Evolutionary conservation across 768 basidiomycete species (phyloP), one percentile per base, ranked within the genome.

Genomic region (Amanita inopinata): DNA sequence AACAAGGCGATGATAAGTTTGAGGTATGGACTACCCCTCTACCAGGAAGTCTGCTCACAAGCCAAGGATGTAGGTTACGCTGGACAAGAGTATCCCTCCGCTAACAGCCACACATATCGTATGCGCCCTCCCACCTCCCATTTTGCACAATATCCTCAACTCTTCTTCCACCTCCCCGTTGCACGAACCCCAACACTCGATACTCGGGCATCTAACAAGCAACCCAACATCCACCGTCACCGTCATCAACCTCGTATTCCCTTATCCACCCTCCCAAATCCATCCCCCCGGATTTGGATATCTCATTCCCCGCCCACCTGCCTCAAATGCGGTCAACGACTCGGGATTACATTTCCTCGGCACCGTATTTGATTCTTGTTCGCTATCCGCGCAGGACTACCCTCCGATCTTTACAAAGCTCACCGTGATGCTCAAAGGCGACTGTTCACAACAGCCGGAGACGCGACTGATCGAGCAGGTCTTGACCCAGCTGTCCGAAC

Each of bases 211-310:
- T 49, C 71, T 93, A 11, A 67, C 60, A 3, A 59, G 68, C n/a
- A 91, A 88, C 56, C 73, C 81, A 0, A 66, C 70, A 28, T 81
- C 91, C 17, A 81, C 83, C 7, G 90, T 97, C 45, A 78, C 75
- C n/a, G 88, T 96, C 27, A 64, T 92, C 51, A 94, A 89, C 64
- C 66, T 98, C 54, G 74, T 97, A 49, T 97, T 94, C 65, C 65
- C 78, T 33, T 55, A 58, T 22, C 56, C 72, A 22, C 57, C 64
- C 17, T 54, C 62, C 43, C 45, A 57, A 17, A 69, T 93, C 37
- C 83, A 90, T 51, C 90, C 91, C 0, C 69, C 71, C 2, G 94
- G 94, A 3, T 99, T 97, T 57, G 94, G 94, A 6, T 97, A 92
- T 64, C 81, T 99, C 54, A 73, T 96, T 40, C 91, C 93, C 0